phyloP scores from a whole-genome alignment of 495 filamentous ascomycete genomes.

The Xylaria scruposa region DNA sequence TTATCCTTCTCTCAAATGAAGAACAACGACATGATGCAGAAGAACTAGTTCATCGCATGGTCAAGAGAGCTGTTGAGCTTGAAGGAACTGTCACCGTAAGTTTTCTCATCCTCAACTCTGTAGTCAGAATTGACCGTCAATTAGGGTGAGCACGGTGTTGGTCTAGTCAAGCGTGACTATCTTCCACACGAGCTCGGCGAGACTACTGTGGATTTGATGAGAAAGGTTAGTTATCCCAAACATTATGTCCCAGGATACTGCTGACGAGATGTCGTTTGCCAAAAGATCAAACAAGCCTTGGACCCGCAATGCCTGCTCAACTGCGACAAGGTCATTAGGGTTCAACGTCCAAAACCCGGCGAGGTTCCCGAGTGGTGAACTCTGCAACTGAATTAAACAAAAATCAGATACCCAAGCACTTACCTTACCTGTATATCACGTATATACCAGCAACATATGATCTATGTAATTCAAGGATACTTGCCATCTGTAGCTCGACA shows the following conservation, averaged over 20 bases:
- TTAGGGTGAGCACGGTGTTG: conserved; percentile 80
- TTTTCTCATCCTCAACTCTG: neutral
- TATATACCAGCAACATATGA: neutral
- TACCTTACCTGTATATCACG: conserved; percentile 3
- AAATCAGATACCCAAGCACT: neutral
- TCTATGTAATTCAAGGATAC: neutral
- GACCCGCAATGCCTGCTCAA: conserved; percentile 81
- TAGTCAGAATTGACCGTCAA: neutral
- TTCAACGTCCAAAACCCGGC: conserved; percentile 58
- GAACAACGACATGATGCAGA: conserved; percentile 68
- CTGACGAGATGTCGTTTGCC: conserved; percentile 12
- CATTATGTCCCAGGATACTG: neutral
- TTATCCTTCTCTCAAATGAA: conserved; percentile 76
- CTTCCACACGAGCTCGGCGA: conserved; percentile 75
- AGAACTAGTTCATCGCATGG: conserved; percentile 80
- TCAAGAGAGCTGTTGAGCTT: conserved; percentile 81
- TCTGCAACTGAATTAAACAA: conserved; percentile 3
- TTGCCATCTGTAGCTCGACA: neutral
- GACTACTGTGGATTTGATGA: conserved; percentile 78
- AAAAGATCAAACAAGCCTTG: conserved; percentile 70
- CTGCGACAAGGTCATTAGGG: conserved; percentile 79
- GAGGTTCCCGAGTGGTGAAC: conserved; percentile 59
- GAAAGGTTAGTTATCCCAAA: conserved; percentile 60
- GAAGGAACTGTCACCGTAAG: conserved; percentile 78
- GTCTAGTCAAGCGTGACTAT: conserved; percentile 83